These are phyloP conservation scores for Leishmania amazonensis DNA, from an alignment of 208 protist genomes.

Conservation along the genomic window DNA sequence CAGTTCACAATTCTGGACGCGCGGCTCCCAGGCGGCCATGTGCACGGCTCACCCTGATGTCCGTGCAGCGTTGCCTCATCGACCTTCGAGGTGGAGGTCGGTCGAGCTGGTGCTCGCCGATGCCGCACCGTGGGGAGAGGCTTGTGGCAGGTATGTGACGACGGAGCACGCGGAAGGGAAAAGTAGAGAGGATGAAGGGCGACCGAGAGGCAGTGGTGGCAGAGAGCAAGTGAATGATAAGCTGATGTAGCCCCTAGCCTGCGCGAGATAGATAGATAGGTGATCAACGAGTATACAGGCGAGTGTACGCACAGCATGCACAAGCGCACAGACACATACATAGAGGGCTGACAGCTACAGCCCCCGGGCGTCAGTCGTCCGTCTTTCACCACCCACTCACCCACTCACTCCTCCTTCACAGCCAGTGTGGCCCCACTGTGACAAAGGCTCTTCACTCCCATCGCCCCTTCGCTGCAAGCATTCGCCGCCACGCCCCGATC, in stretches of 20 bases:
- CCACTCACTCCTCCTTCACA: not conserved
- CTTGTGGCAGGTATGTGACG: too few relatives aligned
- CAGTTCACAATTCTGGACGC: too few relatives aligned
- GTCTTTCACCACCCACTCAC: not conserved
- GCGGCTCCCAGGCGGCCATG: too few relatives aligned
- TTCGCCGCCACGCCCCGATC: not conserved
- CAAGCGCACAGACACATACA: not conserved
- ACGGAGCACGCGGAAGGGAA: not conserved
- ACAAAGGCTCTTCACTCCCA: not conserved
- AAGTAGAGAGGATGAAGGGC: not conserved
- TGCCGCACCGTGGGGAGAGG: too few relatives aligned
- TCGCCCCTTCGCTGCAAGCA: not conserved
- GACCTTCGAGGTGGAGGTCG: too few relatives aligned
- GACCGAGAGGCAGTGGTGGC: not conserved
- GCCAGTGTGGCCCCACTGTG: not conserved
- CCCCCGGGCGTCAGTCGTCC: not conserved
- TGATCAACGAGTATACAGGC: not conserved
- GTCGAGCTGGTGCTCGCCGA: too few relatives aligned
- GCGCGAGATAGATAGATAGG: not conserved
- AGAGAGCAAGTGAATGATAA: too few relatives aligned
- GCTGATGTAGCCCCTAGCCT: not conserved
- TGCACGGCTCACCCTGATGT: too few relatives aligned
- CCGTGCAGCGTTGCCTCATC: too few relatives aligned
- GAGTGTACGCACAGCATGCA: not conserved
- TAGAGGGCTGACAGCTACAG: not conserved